Evolutionary conservation across 2,329 filamentous ascomycete species (phyloP).

Genomic region (Aspergillus chevalieri): DNA sequence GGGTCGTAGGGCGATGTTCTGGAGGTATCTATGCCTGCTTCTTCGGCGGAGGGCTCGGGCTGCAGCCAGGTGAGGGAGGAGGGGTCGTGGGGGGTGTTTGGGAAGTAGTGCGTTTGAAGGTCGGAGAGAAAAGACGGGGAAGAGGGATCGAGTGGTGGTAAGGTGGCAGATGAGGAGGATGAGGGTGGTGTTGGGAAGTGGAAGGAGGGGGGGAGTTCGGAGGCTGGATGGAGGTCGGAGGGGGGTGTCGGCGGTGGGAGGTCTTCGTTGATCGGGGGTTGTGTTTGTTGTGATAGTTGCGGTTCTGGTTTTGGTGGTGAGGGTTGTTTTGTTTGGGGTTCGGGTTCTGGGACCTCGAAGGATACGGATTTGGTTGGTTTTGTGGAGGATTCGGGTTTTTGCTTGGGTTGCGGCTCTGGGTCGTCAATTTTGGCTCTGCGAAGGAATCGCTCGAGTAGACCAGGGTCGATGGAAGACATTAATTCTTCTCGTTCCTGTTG

Average conservation of each 20-base stretch:
- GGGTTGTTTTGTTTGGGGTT: conserved; percentile 4
- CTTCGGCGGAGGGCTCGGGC: conserved; percentile 49
- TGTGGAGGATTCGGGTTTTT: conserved; percentile 1
- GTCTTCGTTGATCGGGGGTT: conserved; percentile 24
- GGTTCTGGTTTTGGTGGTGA: conserved; percentile 5
- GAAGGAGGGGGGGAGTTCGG: conserved; percentile 31
- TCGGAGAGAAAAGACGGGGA: conserved; percentile 77
- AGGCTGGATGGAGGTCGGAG: conserved; percentile 35
- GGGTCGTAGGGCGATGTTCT: conserved; percentile 70
- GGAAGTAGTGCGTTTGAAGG: conserved; percentile 91
- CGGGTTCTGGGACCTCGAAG: conserved; percentile 15
- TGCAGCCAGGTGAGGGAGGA: conserved; percentile 87
- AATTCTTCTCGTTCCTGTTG: conserved; percentile 73
- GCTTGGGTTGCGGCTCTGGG: conserved; percentile 2
- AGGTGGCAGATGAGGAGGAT: conserved; percentile 32
- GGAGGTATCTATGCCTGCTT: conserved; percentile 59
- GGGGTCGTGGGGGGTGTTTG: conserved; percentile 75
- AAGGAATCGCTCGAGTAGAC: conserved; percentile 69
- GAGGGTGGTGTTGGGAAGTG: conserved; percentile 41
- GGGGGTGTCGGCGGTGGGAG: conserved; percentile 29
- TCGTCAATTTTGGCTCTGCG: conserved; percentile 71
- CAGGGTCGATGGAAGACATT: conserved; percentile 68
- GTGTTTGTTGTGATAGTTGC: conserved; percentile 3
- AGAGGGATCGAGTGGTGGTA: conserved; percentile 72
- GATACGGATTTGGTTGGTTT: conserved; percentile 28